phyloP scores from a whole-genome alignment of 306 rosid genomes.

The apple (Malus domestica) region ASM211411v1 NC_041800.1:4167001-4167500 shows the following conservation, averaged over 20 bases:
- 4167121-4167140: neutral
- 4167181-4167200: neutral
- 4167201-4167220: neutral
- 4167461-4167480: too few relatives aligned
- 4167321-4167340: too few relatives aligned
- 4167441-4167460: too few relatives aligned
- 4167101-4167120: neutral
- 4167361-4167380: too few relatives aligned
- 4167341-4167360: too few relatives aligned
- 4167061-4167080: neutral
- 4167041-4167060: slow-evolving; percentile 18
- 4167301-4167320: too few relatives aligned
- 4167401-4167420: too few relatives aligned
- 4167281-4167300: neutral
- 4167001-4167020: slow-evolving; percentile 5
- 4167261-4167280: neutral
- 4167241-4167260: neutral
- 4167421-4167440: too few relatives aligned
- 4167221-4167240: neutral
- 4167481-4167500: too few relatives aligned
- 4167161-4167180: neutral
- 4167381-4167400: too few relatives aligned
- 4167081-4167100: neutral
- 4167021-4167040: slow-evolving; percentile 6
- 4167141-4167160: neutral